A percentile compares a stretch with the other conserved stretches of the same genome.
Conservation (phyloP, 2,329 filamentous ascomycete species). For the Fusarium cyanostomum region DNA sequence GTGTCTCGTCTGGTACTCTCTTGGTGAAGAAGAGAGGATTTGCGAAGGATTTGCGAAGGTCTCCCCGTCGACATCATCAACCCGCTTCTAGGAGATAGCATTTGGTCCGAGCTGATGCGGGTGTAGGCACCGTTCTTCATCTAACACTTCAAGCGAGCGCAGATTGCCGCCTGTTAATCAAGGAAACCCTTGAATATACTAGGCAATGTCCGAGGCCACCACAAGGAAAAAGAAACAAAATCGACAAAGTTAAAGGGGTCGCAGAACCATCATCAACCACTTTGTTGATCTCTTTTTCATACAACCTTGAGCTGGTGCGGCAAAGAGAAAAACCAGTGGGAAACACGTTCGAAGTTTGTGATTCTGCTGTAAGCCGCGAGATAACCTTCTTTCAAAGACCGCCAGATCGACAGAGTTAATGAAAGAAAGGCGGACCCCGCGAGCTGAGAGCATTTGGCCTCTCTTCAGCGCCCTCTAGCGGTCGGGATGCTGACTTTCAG, state of each 20-base stretch:
- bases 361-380: neutral
- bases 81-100: neutral
- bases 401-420: neutral
- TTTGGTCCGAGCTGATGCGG: neutral
- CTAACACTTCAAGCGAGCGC: constrained; percentile 32
- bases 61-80: constrained; percentile 9
- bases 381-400: neutral
- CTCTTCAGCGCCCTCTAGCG: constrained; percentile 9
- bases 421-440: neutral
- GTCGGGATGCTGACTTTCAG: constrained; percentile 39
- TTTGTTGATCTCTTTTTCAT: neutral
- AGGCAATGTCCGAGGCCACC: constrained; percentile 12
- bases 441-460: constrained; percentile 18
- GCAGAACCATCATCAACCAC: neutral
- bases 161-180: constrained; percentile 33
- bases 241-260: constrained; percentile 14
- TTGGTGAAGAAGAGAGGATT: neutral
- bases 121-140: constrained; percentile 16
- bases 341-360: neutral
- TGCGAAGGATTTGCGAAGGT: neutral
- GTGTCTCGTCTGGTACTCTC: neutral
- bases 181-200: constrained; percentile 19
- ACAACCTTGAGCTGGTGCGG: neutral
- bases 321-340: neutral
- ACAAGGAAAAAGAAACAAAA: constrained; percentile 17